Conservation (phyloP, 768 basidiomycete species). For the Panaeolus papilionaceus region DNA sequence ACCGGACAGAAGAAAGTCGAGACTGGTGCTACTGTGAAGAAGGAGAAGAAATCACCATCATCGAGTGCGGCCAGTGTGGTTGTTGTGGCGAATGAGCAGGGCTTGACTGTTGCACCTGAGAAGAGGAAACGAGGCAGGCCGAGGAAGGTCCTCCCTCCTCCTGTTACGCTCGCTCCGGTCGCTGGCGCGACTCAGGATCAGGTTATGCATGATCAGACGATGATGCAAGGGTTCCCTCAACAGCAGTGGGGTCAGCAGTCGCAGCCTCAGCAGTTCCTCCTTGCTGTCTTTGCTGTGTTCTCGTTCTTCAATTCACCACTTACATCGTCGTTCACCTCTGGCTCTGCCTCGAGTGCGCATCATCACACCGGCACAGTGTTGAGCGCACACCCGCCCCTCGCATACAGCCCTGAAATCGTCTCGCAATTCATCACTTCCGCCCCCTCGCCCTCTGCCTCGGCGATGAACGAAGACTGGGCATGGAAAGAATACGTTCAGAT, state of each 20-base stretch:
- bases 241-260: constrained; percentile 33
- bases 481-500: constrained; percentile 63
- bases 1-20: constrained; percentile 31
- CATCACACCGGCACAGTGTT: constrained; percentile 67
- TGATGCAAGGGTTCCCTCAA: constrained; percentile 15
- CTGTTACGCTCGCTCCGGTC: constrained; percentile 38
- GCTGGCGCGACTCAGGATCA: constrained; percentile 27
- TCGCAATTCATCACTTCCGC: constrained; percentile 34
- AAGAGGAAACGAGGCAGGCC: constrained; percentile 88
- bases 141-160: constrained; percentile 66
- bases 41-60: constrained; percentile 37
- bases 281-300: constrained; percentile 84
- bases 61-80: constrained; percentile 31
- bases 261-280: constrained; percentile 68
- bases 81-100: constrained; percentile 32
- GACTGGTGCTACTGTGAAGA: constrained; percentile 47
- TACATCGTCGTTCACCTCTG: constrained; percentile 42
- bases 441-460: not conserved
- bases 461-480: constrained; percentile 39
- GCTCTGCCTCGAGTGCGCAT: constrained; percentile 43
- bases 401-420: constrained; percentile 40
- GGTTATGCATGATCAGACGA: constrained; percentile 21
- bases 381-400: constrained; percentile 39
- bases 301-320: constrained; percentile 85
- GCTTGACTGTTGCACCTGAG: constrained; percentile 51